Evolutionary conservation across 2,329 filamentous ascomycete genomes (phyloP).

Genomic region (Aspergillus spinulosporus): DNA sequence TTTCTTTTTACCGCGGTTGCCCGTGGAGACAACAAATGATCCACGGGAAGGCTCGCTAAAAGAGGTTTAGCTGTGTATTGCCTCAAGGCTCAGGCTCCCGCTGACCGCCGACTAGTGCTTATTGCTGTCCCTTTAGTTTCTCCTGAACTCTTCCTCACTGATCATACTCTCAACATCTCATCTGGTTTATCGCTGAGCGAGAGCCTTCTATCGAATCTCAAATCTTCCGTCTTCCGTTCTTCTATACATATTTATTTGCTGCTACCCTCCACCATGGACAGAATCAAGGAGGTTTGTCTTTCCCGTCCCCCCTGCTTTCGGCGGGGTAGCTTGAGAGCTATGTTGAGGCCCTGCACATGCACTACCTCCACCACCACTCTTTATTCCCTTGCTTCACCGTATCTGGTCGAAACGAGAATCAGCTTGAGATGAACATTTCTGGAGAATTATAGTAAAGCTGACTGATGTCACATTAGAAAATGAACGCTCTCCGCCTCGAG

Average conservation of each 20-base stretch:
- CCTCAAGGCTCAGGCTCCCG: constrained; percentile 16
- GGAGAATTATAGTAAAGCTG: constrained; percentile 17
- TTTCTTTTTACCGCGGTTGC: constrained; percentile 36
- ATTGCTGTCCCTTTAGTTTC: constrained; percentile 20
- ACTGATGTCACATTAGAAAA: constrained; percentile 63
- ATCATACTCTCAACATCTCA: constrained; percentile 16
- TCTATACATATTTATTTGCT: constrained; percentile 29
- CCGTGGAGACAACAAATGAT: constrained; percentile 37
- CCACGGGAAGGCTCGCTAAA: constrained; percentile 11
- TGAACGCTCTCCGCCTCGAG: constrained; percentile 91
- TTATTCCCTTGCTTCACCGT: constrained; percentile 15
- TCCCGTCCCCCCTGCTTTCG: constrained; percentile 28
- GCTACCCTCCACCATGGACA: constrained; percentile 65
- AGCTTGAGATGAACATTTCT: constrained; percentile 4
- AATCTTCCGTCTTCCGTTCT: constrained; percentile 28
- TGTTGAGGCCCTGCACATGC: constrained; percentile 25
- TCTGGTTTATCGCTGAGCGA: constrained; percentile 41
- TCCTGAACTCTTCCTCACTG: constrained; percentile 21
- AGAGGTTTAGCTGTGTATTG: constrained; percentile 2
- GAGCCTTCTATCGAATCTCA: constrained; percentile 27
- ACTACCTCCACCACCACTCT: constrained; percentile 15
- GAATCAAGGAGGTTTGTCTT: constrained; percentile 79
- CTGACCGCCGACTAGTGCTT: constrained; percentile 25
- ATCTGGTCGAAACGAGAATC: constrained; percentile 8
- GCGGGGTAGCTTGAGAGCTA: constrained; percentile 43